A percentile compares a stretch with the other conserved stretches of the same genome.
Evolutionary conservation across 495 filamentous ascomycete species (phyloP).

Genomic region (Zalerion maritima): DNA sequence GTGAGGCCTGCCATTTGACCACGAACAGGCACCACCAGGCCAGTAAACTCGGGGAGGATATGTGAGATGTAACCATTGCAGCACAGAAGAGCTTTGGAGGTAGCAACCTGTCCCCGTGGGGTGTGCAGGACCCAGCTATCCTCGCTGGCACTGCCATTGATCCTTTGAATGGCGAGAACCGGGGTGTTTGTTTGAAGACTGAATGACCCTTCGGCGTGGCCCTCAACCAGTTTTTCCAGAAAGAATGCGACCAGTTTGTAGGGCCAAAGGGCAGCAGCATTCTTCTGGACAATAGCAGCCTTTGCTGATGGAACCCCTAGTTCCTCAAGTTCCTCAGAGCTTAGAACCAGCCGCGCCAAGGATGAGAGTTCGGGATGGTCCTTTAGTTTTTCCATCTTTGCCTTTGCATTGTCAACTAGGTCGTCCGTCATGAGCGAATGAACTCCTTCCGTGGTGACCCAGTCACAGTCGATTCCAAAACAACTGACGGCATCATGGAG

Average conservation of each 20-base stretch:
- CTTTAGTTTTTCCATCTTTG: slow-evolving; percentile 25
- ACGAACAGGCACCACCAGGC: slow-evolving; percentile 61
- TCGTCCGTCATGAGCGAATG: slow-evolving; percentile 37
- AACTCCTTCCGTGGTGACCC: slow-evolving; percentile 32
- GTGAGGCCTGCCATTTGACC: slow-evolving; percentile 58
- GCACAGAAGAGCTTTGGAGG: slow-evolving; percentile 52
- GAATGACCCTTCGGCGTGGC: slow-evolving; percentile 23
- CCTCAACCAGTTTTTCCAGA: slow-evolving; percentile 38
- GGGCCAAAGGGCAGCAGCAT: slow-evolving; percentile 51
- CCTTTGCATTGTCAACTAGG: slow-evolving; percentile 29
- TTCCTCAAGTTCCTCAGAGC: too few species aligned
- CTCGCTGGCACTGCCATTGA: slow-evolving; percentile 6
- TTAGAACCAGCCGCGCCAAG: too few species aligned
- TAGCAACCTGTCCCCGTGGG: slow-evolving; percentile 40
- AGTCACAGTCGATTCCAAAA: slow-evolving; percentile 48
- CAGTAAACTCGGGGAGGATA: slow-evolving; percentile 51
- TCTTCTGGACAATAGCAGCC: slow-evolving; percentile 31
- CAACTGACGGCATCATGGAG: slow-evolving; percentile 36
- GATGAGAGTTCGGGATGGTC: slow-evolving; percentile 36
- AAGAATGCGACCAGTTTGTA: slow-evolving; percentile 63
- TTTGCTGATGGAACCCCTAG: slow-evolving; percentile 23
- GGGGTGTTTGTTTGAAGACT: slow-evolving; percentile 65
- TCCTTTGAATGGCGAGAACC: slow-evolving; percentile 31
- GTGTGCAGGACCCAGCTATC: slow-evolving; percentile 44
- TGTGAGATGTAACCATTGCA: slow-evolving; percentile 69